phyloP scores from a whole-genome alignment of 768 basidiomycete species.

The Hericium coralloides region DNA sequence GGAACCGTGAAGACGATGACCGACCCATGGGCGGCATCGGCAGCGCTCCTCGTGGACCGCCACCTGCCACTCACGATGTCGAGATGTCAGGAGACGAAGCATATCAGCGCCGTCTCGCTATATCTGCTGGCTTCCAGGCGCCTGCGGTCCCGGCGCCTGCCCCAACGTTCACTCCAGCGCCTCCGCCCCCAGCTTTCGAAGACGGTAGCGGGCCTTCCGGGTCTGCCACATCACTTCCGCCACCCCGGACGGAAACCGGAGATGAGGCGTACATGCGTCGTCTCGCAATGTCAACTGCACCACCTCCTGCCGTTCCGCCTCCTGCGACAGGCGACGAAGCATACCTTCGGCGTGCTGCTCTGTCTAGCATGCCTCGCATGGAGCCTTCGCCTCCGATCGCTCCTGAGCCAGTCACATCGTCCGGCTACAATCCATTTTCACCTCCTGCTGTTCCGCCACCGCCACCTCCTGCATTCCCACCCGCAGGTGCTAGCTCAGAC shows the following conservation, averaged over 20 bases:
- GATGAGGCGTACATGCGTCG: background rate
- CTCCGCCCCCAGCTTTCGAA: background rate
- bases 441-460: slow-evolving; percentile 47
- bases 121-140: slow-evolving; percentile 36
- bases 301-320: slow-evolving; percentile 12
- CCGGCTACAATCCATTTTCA: slow-evolving; percentile 66
- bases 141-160: background rate
- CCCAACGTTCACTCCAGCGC: background rate
- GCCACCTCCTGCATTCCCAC: slow-evolving; percentile 38
- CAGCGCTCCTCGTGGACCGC: slow-evolving; percentile 4
- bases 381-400: slow-evolving; percentile 18
- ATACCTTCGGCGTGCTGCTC: slow-evolving; percentile 17
- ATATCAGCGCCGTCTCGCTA: slow-evolving; percentile 64
- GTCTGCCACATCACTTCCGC: too few species aligned
- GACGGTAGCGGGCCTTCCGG: background rate
- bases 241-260: background rate
- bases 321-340: slow-evolving; percentile 21
- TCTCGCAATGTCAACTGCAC: slow-evolving; percentile 1
- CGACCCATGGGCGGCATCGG: slow-evolving; percentile 28
- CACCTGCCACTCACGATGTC: slow-evolving; percentile 32
- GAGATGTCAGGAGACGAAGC: slow-evolving; percentile 70
- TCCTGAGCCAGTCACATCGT: slow-evolving; percentile 33
- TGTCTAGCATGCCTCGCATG: slow-evolving; percentile 15
- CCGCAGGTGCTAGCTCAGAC: slow-evolving; percentile 21
- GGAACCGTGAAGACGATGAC: slow-evolving; percentile 45